Base-by-base conservation (phyloP, 257 asterid genomes). In the Ballota nigra region DNA sequence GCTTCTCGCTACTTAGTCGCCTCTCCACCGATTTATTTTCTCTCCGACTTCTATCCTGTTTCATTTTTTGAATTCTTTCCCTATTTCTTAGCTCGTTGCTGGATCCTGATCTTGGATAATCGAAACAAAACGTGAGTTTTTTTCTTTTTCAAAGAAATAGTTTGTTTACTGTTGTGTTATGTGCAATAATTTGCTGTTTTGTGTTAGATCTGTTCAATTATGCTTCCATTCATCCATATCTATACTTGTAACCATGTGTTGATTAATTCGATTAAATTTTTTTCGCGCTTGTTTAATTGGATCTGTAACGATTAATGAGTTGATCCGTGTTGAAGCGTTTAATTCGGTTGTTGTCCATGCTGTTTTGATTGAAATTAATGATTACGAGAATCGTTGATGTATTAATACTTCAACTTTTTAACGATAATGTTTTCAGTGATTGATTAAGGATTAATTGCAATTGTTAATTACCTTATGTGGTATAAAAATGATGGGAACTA, bases 1-100 rank as follows among this genome's bases (percentile, higher is more conserved):
- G 68, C 75, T 72, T 78, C 57, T 78, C 77, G 74, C 68, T 31
- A 11, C n/a, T n/a, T n/a, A n/a, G n/a, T n/a, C n/a, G n/a, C 68
- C 19, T 69, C 70, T 36, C 15, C 49, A 71, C 3, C 43, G 0
- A 10, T 68, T 33, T 15, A 13, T 13, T 43, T 20, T 60, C 58
- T 58, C 58, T 38, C 62, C 2, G 10, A 71, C 20, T 40, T 67
- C 73, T 11, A 12, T 31, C 61, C 6, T 45, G 45, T 19, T 29
- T 40, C 45, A 28, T 34, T 68, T 56, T 57, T 29, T 38, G 43
- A 16, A 24, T 45, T 74, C 20, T 7, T n/a, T 29, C 20, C 70
- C 71, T 8, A 22, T 51, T 57, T 68, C 49, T 15, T 63, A 47
- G 76, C 76, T 70, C 62, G 63, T 69, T 15, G 78, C 72, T 55